Base-by-base conservation (phyloP, 2,329 filamentous ascomycete species). In the Diatrype stigma region DNA sequence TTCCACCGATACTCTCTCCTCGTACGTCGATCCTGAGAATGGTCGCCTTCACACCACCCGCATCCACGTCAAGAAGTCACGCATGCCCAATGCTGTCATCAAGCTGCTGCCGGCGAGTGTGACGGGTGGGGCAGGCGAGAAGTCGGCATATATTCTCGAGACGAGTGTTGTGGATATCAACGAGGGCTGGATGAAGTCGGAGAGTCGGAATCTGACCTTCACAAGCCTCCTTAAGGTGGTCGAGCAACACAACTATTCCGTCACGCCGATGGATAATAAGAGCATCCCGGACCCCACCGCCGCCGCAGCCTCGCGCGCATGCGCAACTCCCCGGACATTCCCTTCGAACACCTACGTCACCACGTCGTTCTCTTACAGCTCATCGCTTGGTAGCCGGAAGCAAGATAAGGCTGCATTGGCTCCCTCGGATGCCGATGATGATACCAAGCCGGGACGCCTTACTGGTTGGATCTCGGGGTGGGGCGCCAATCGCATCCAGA, bases 161-260 rank as follows among this genome's bases (percentile, higher is more conserved):
- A 89, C 82, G 28, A 90, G 85, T 59, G 79, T 89, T 8, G 85
- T 94, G 23, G 89, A 93, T 67, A 83, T 91, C 55, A 84, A 82
- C 53, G 82, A 91, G 63, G 89, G 89, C 44, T 90, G 86, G 83
- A 92, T 94, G 87, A 80, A 82, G 65, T 90, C 87, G 0, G 88
- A 93, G 71, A 89, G 85, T 62, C 80, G 83, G 56, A 94, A 94
- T 62, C 76, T 94, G 48, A 90, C 93, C 69, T 93, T 87, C 71
- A 89, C 88, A 5, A 87, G 89, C 53, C 86, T 94, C 17, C 71
- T 94, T 37, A 89, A 84, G 45, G 88, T 94, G 12, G 76, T 91
- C 19, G 89, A 94, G 72, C 77, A 83, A 59, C 89, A 94, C 65
- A 72, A 80, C 51, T 94, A 90, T 69, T 77, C 74, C 28, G 60